Base-by-base conservation (phyloP, 1,284 basidiomycete genomes). In the Bjerkandera adusta region DNA sequence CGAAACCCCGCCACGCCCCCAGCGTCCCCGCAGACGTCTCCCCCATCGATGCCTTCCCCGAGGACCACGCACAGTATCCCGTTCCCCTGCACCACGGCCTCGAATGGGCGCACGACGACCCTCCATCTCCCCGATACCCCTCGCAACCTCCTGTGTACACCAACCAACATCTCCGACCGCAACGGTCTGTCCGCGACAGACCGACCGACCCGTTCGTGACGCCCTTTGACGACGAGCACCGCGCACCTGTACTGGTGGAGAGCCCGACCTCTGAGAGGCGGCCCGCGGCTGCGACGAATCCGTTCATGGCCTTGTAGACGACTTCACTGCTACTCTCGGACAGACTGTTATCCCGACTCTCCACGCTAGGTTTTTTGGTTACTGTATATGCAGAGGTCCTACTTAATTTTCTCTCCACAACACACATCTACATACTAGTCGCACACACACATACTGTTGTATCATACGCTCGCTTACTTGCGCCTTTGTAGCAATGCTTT, bases 141-240 rank as follows among this genome's bases (percentile, higher is more conserved):
- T 21, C 29, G 35, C 16, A 12, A 21, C 21, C 18, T n/a, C 49
- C 43, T 24, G 21, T 25, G 22, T 45, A 43, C 42, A 40, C 26
- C n/a, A 44, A 36, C 33, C 34, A 15, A 7, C 41, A 30, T 21
- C 46, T 43, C 26, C n/a, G 44, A 50, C 49, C 51, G 48, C 38
- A 22, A 50, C 51, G 38, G 57, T 45, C 49, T 57, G 50, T 43
- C 56, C 43, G 45, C 51, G 41, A 26, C 30, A 22, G 38, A 45
- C 59, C 50, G 56, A 60, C 69, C 38, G 65, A 82, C 59, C 86
- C 86, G 37, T 89, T 89, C 59, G 72, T 76, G 47, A 87, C 85
- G 47, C 86, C 87, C 10, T 89, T 89, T 66, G 87, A 89, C 62
- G 86, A 88, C 58, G 79, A 85, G 57, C 36, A 63, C 51, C 33